These are phyloP conservation scores for Nepenthes mirabilis DNA, from an alignment of 148 eudicot species.

Conservation along the genomic window DNA sequence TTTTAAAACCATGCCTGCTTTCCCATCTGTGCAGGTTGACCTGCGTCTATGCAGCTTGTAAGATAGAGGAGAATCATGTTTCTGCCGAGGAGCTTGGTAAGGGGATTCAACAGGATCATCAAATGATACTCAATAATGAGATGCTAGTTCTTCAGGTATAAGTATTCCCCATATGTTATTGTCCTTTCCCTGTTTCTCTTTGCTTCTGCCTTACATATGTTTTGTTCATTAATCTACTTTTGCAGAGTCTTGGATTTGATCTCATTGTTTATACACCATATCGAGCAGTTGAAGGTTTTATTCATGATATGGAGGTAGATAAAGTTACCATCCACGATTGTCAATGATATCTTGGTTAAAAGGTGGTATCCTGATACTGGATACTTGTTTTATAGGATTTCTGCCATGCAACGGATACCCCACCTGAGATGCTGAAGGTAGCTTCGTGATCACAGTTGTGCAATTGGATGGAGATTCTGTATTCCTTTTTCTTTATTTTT, in stretches of 20 bases:
- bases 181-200: constrained; percentile 4
- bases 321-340: background rate
- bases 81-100: constrained; percentile 99
- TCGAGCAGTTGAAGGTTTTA: constrained; percentile 79
- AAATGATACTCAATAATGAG: constrained; percentile 79
- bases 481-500: too few species aligned
- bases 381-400: constrained; percentile 43
- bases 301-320: constrained; percentile 64
- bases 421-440: constrained; percentile 59
- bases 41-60: constrained; percentile 93
- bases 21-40: constrained; percentile 55
- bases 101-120: constrained; percentile 79
- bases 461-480: too few species aligned
- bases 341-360: background rate
- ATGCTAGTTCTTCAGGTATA: constrained; percentile 96
- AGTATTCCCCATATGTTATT: background rate
- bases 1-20: background rate
- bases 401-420: constrained; percentile 41
- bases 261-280: constrained; percentile 93
- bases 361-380: constrained; percentile 6
- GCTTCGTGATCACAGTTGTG: too few species aligned
- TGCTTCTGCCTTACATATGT: constrained; percentile 1
- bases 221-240: constrained; percentile 7
- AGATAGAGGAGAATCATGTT: constrained; percentile 97
- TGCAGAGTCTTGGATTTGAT: constrained; percentile 94